phyloP scores from a whole-genome alignment of 331 rosid genomes.

The Malus hybrid region DNA sequence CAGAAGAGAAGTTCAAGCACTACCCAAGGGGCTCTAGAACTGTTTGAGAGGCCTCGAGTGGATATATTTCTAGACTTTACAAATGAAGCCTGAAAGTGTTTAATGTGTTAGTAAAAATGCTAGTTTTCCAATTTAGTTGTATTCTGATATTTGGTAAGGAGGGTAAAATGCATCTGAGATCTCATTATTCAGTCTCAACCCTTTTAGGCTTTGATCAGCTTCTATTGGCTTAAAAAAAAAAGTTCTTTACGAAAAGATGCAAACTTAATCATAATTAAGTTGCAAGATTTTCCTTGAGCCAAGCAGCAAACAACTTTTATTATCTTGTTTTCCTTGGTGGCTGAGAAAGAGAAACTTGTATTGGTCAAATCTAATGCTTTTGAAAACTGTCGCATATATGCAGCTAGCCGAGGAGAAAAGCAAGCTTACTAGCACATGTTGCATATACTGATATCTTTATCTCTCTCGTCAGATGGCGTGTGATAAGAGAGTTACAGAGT shows the following conservation, averaged over 20 bases:
- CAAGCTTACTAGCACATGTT: neutral
- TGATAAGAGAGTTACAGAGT: neutral
- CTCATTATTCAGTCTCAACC: neutral
- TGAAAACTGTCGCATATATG: neutral
- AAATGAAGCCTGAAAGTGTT: neutral
- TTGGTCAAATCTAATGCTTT: slow-evolving; percentile 6
- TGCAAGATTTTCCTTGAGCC: slow-evolving; percentile 12
- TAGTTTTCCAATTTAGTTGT: neutral
- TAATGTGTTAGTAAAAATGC: neutral
- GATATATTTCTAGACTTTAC: neutral
- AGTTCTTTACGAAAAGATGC: neutral
- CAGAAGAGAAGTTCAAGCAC: neutral
- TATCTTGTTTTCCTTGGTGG: neutral
- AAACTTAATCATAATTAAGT: neutral
- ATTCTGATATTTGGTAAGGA: neutral
- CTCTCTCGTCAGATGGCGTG: neutral
- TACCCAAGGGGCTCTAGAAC: neutral
- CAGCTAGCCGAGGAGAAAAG: neutral
- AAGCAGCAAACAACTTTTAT: slow-evolving; percentile 2
- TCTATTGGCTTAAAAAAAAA: neutral
- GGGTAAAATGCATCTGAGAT: neutral
- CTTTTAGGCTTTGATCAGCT: neutral
- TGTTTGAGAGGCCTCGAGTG: neutral
- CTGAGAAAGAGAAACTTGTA: no score
- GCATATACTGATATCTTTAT: neutral